Evolutionary conservation across 176 grass and related monocot species (phyloP), one percentile per base, ranked within the genome.

Genomic region (bread wheat (Triticum aestivum)): DNA sequence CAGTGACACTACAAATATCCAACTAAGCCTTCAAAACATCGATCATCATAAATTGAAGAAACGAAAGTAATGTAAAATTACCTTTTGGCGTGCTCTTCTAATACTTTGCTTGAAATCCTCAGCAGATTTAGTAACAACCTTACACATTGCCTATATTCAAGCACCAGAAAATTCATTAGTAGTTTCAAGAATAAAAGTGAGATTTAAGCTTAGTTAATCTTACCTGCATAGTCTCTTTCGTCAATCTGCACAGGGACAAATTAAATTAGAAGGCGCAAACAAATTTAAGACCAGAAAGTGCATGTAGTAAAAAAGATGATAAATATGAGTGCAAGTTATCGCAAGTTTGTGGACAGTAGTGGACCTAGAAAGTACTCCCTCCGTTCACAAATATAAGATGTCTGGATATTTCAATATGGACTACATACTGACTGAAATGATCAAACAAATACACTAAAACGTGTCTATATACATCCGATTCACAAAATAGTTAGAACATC

Each of bases 91-190:
- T 49, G 97, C 97, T 90, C 94, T 94, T 89, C 97, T 96, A 68
- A 98, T 94, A 87, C 97, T 85, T 88, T 96, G 97, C 86, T 98
- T 98, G 44, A 92, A 91, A 89, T 94, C 97, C 87, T 98, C 97
- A 65, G 87, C 92, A 58, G 94, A 96, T 96, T 96, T 96, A 80
- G 97, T 64, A 86, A 98, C 92, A 35, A 98, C 83, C 85, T 98
- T 98, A 81, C 97, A 96, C 21, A 98, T 67, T 68, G 90, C 94
- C 97, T 98, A 83, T 66, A 70, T 45, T 72, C 52, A 77, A 51
- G 34, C 18, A 88, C 2, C 1, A 21, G 61, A 82, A 90, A 47
- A 33, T 62, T 54, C 38, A 73, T 51, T 20, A 87, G 77, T 63
- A 65, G 39, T 78, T 79, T 67, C 33, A 80, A 44, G 23, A 65